These are phyloP conservation scores for Plasmodium blacklocki DNA, from an alignment of 169 alveolate species.

Conservation along the genomic window DNA sequence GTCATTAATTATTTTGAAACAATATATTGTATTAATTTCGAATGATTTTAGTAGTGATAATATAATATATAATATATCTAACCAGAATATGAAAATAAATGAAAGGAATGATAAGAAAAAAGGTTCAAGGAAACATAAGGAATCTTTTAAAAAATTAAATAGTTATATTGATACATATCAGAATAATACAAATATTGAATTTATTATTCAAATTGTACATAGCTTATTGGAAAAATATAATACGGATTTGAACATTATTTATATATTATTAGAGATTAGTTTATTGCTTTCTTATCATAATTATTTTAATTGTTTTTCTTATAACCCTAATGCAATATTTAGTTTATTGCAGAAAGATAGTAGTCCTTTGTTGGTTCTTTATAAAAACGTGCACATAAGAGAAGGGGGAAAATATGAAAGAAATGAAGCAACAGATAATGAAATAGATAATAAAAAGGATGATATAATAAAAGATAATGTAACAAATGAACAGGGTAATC, in stretches of 20 bases:
- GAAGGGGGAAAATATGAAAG: background rate
- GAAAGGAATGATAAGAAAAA: background rate
- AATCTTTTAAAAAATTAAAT: slow-evolving; percentile 37
- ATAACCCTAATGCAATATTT: slow-evolving; percentile 63
- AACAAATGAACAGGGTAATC: background rate
- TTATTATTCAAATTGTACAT: slow-evolving; percentile 36
- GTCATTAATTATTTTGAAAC: slow-evolving; percentile 40
- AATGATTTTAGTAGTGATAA: slow-evolving; percentile 27
- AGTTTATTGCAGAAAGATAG: slow-evolving; percentile 17
- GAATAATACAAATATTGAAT: slow-evolving; percentile 29
- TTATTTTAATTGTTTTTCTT: slow-evolving; percentile 45
- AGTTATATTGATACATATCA: slow-evolving; percentile 38
- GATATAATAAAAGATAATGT: background rate
- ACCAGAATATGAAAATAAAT: slow-evolving; percentile 40
- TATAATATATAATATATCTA: slow-evolving; percentile 21
- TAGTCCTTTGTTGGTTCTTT: slow-evolving; percentile 48
- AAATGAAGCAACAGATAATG: background rate
- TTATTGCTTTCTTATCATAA: slow-evolving; percentile 34
- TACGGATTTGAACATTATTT: slow-evolving; percentile 49
- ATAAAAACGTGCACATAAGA: background rate
- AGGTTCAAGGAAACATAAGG: background rate
- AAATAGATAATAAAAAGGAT: background rate
- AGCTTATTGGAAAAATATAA: slow-evolving; percentile 27
- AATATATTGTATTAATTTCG: slow-evolving; percentile 50
- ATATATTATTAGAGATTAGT: slow-evolving; percentile 40